These are phyloP conservation scores for Trichoderma atroviride DNA, from an alignment of 2,329 filamentous ascomycete species.

Conservation along the genomic window DNA sequence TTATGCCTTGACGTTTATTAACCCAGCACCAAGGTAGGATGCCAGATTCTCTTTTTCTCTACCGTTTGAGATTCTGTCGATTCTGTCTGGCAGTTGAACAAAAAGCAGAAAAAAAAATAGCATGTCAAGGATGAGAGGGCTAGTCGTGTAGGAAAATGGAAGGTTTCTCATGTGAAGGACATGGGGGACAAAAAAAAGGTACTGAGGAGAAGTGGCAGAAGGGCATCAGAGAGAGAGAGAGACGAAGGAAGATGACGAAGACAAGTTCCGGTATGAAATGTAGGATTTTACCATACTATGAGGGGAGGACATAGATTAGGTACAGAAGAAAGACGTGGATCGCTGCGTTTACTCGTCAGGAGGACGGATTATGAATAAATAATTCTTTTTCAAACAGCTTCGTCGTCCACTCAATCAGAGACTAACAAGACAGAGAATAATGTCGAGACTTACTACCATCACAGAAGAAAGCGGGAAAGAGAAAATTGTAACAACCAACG, in stretches of 20 bases:
- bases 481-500: neutral
- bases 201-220: neutral
- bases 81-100: slow-evolving; percentile 23
- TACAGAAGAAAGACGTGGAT: neutral
- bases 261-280: slow-evolving; percentile 18
- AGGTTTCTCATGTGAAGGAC: neutral
- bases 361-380: slow-evolving; percentile 11
- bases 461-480: neutral
- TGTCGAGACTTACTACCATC: neutral
- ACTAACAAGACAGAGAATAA: neutral
- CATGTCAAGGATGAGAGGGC: slow-evolving; percentile 7
- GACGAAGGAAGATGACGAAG: neutral
- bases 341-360: neutral
- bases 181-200: neutral
- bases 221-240: neutral
- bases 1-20: slow-evolving; percentile 20
- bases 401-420: neutral
- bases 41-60: slow-evolving; percentile 8
- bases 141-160: slow-evolving; percentile 24
- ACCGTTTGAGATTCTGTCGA: neutral
- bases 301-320: slow-evolving; percentile 7
- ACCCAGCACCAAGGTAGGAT: slow-evolving; percentile 15
- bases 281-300: neutral
- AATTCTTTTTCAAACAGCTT: slow-evolving; percentile 5
- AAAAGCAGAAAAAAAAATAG: neutral